Percentiles rank a stretch among this genome's conserved stretches.
Evolutionary conservation across 1,139 yeast species (phyloP).

Genomic region (Sugiyamaella pinicola): DNA sequence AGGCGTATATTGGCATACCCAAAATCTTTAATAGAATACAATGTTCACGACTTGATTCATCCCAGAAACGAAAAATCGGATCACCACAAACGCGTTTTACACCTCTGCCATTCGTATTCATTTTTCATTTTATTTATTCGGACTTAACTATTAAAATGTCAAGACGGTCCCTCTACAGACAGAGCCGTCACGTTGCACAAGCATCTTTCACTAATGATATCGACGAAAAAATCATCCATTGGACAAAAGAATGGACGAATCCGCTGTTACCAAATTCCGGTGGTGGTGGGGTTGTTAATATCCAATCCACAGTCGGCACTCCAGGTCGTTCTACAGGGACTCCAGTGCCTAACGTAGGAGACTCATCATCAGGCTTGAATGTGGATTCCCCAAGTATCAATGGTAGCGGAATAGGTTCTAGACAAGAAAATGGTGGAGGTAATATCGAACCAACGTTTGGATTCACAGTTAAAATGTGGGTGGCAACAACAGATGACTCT

Average conservation of each 20-base stretch:
- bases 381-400: slow-evolving; percentile 22
- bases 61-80: background rate
- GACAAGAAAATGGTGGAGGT: slow-evolving; percentile 21
- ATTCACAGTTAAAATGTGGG: slow-evolving; percentile 52
- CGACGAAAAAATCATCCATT: slow-evolving; percentile 36
- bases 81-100: background rate
- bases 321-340: slow-evolving; percentile 22
- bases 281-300: background rate
- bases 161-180: slow-evolving; percentile 38
- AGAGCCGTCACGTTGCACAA: slow-evolving; percentile 32
- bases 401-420: slow-evolving; percentile 24
- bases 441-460: slow-evolving; percentile 22
- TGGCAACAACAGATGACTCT: slow-evolving; percentile 37
- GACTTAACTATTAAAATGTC: slow-evolving; percentile 26
- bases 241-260: slow-evolving; percentile 38
- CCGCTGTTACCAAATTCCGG: slow-evolving; percentile 27
- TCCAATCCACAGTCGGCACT: slow-evolving; percentile 14
- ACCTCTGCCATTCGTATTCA: background rate
- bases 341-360: slow-evolving; percentile 26
- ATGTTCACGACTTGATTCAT: too few species aligned
- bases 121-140: background rate
- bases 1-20: too few species aligned
- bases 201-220: slow-evolving; percentile 33
- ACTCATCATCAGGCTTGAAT: slow-evolving; percentile 5
- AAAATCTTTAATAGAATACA: too few species aligned